phyloP scores from a whole-genome alignment of 768 basidiomycete species.

The Lactarius vividus region DNA sequence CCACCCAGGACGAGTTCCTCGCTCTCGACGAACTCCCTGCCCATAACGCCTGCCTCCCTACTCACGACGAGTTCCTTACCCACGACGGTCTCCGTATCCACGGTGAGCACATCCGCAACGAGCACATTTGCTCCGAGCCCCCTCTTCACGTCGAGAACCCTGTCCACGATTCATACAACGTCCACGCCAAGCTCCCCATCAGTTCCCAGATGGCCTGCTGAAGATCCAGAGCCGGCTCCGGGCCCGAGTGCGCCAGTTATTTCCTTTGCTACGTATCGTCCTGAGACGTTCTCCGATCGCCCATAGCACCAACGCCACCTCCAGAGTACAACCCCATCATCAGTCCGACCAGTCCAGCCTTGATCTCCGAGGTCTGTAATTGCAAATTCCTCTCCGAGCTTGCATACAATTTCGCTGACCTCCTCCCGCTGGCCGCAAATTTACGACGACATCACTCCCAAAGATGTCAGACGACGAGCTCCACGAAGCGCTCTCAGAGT shows the following conservation, averaged over 20 bases:
- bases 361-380: slow-evolving; percentile 20
- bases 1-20: neutral
- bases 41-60: neutral
- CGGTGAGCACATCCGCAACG: neutral
- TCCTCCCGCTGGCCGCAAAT: neutral
- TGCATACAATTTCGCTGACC: neutral
- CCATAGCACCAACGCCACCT: neutral
- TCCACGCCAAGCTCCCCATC: neutral
- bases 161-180: neutral
- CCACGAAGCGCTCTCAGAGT: slow-evolving; percentile 8
- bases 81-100: neutral
- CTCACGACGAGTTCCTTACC: neutral
- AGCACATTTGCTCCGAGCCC: neutral
- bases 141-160: neutral
- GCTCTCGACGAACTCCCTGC: neutral
- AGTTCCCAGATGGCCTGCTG: neutral
- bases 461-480: slow-evolving; percentile 23
- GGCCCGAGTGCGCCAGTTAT: neutral
- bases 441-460: neutral
- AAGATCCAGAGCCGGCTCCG: neutral
- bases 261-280: neutral
- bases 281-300: neutral
- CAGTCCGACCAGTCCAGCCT: neutral
- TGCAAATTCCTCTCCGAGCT: neutral
- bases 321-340: neutral